Evolutionary conservation across 2,329 filamentous ascomycete species (phyloP), one percentile per base, ranked within the genome.

Genomic region (Hymenoscyphus fraxineus): DNA sequence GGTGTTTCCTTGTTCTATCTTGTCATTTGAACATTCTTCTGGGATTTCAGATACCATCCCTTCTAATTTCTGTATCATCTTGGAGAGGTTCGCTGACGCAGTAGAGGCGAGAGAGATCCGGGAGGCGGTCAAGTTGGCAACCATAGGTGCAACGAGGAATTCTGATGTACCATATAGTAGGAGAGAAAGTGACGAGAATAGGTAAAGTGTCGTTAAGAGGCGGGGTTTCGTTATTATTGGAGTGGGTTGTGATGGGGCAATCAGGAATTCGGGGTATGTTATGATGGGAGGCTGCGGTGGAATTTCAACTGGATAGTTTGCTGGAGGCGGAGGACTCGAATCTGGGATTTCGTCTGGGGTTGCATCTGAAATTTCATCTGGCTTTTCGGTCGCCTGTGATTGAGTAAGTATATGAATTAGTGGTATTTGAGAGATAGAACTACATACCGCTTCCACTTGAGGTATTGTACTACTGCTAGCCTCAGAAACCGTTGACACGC

Each of bases 121-220:
- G 13, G 83, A 78, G 56, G 79, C 77, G 15, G 79, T 80, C 2
- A 87, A 77, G 6, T 75, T 78, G 6, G 79, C 77, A n/a, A 81
- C 72, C 82, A 87, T 85, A 77, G 77, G 91, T 40, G 81, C 82
- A 55, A 93, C 78, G 58, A 92, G 80, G 74, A 85, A 90, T 70
- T 85, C 89, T 70, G 87, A 88, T 5, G 88, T 82, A 68, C 88
- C 90, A 76, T 93, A 93, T 65, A 92, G 77, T 51, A 88, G 78
- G 19, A 85, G 80, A n/a, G 85, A 85, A 31, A 87, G 76, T 39
- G 82, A 82, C 44, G 81, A 81, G 60, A 86, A 82, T 69, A 82
- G 79, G 72, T 86, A 86, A 64, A 88, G 77, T 39, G 85, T 83
- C 70, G 83, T 84, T 68, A 87, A 77, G 60, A 90, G 81, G 65